Conservation (phyloP, 2,329 filamentous ascomycete species). For the Mycogone perniciosa region DNA sequence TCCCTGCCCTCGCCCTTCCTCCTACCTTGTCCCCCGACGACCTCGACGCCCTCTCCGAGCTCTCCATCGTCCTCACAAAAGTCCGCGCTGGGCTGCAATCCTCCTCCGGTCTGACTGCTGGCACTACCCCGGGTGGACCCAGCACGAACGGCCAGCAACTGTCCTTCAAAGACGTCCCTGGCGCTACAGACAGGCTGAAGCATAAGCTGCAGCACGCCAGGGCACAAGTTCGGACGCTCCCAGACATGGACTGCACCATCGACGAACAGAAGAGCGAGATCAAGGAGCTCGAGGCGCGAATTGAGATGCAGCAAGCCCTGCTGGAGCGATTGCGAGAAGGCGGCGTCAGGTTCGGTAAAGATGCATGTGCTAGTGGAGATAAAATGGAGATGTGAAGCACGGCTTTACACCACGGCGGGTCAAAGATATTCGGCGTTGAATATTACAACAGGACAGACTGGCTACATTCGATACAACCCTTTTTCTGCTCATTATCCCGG, state of each 20-base stretch:
- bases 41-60: constrained; percentile 78
- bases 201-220: constrained; percentile 77
- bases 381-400: constrained; percentile 36
- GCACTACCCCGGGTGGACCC: constrained; percentile 31
- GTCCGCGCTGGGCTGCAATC: constrained; percentile 51
- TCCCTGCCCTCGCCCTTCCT: constrained; percentile 46
- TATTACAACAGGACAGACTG: background rate
- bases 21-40: constrained; percentile 69
- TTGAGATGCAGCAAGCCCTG: constrained; percentile 54
- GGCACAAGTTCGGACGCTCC: constrained; percentile 56
- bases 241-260: constrained; percentile 61
- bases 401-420: background rate
- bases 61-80: constrained; percentile 70
- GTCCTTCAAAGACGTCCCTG: constrained; percentile 67
- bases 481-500: background rate
- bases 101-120: constrained; percentile 33
- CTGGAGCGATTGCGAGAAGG: constrained; percentile 49
- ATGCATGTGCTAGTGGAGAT: constrained; percentile 24
- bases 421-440: background rate
- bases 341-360: constrained; percentile 28
- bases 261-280: constrained; percentile 70
- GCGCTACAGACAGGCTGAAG: constrained; percentile 71
- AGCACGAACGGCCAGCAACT: constrained; percentile 32
- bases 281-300: constrained; percentile 55
- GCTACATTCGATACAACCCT: background rate